Base-by-base conservation (phyloP, 192 early-diverging fungal genomes). In the Coemansia sp. region DNA sequence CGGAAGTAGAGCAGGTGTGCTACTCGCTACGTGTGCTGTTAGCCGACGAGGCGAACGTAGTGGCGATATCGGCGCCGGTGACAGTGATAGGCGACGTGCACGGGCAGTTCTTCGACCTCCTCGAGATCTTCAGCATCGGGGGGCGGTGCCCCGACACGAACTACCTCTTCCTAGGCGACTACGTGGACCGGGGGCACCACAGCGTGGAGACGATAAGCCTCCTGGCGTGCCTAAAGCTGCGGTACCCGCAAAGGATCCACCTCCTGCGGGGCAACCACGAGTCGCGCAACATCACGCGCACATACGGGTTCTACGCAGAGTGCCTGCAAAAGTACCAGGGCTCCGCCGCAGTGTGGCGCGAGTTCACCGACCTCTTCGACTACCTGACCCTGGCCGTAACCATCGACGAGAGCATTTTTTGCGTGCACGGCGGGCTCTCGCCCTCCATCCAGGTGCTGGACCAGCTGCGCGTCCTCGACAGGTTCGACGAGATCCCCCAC, bases 141-240 rank as follows among this genome's bases (percentile, higher is more conserved):
- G 97, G 96, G 14, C 93, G 93, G 67, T 84, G 95, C 21, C 94
- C 96, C 51, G 85, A 86, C 53, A 98, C 94, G 17, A 93, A 93
- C 78, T 99, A 99, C 83, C 92, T 99, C 69, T 99, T 99, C 71
- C 95, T 99, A 88, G 97, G 97, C 41, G 97, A 99, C 82, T 99
- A 96, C 77, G 97, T 99, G 6, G 97, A 99, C 87, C 90, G 97
- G 51, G 97, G 97, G n/a, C 95, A 97, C 83, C 94, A 97, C 85
- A 94, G 92, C 85, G 89, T 98, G 11, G 95, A 98, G 71, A 97
- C 95, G 19, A 97, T 98, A 39, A 87, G 92, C 9, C 81, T 98
- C 6, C 84, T 98, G 64, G 87, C 88, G 1, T 93, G 93, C 68
- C 74, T 97, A 2, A 98, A 98, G 67, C 75, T 98, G 44, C 78